Base-by-base conservation (phyloP, 371 early-diverging fungal genomes). In the Rhizomucor miehei region DNA sequence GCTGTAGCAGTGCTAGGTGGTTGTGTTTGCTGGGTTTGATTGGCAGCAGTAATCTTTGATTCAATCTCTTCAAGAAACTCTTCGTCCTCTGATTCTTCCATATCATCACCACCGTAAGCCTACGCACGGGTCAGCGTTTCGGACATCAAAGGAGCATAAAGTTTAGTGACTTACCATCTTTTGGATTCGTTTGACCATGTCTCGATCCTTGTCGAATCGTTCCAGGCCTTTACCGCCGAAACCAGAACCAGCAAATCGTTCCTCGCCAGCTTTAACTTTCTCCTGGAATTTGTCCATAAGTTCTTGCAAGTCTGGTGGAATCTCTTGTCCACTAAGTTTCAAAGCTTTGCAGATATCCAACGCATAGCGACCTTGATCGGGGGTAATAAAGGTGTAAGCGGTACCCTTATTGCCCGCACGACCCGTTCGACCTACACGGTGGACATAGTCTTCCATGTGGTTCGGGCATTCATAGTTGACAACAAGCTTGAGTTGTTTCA, bases 401-500 rank as follows among this genome's bases (percentile, higher is more conserved):
- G 90, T 90, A 46, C 99, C 99, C 68, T 93, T 95, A 68, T 92
- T 91, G 48, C 98, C 98, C 0, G 98, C 99, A 45, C 99, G 89
- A 44, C 99, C 99, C 2, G 99, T 99, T 45, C 99, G 86, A 3
- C 99, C 99, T 4, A 97, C 95, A 46, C 99, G 92, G 73, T 99
- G 99, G 2, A 99, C 94, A 65, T 96, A 93, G 60, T 98, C 98
- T 68, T 99, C 99, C 87, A 94, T 88, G 62, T 96, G 95, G 69
- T 99, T 96, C 4, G 99, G 99, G 59, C 96, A 93, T 56, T 99
- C 99, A 61, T 91, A 99, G 63, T 99, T 99, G 52, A 99, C 83
- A 1, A 99, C 99, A 11, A 96, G 68, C 36, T 91, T 96, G 2
- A 99, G 81, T 16, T 93, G 89, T 61, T 98, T 95, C 37, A 99